Evolutionary conservation across 768 basidiomycete genomes (phyloP).

Genomic region (Podaxis pistillaris): DNA sequence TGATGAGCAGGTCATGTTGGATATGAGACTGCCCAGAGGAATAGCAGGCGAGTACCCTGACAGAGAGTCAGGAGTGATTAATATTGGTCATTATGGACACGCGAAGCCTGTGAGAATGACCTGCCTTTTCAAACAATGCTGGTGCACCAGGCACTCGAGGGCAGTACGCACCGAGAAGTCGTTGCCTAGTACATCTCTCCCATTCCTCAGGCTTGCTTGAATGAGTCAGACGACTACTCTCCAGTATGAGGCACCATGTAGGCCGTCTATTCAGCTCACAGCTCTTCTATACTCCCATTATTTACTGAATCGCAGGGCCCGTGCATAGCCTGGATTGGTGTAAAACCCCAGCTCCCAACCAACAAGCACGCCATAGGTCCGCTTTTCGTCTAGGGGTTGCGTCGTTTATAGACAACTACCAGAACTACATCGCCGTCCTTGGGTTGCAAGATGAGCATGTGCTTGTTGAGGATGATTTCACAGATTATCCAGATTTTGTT

Average conservation of each 20-base stretch:
- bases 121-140: background rate
- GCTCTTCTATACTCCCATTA: slow-evolving; percentile 1
- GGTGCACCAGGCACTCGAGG: background rate
- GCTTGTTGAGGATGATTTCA: slow-evolving; percentile 82
- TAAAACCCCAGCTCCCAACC: slow-evolving; percentile 73
- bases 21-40: too few species aligned
- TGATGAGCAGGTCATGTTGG: too few species aligned
- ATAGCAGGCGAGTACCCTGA: too few species aligned
- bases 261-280: slow-evolving; percentile 28
- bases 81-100: too few species aligned
- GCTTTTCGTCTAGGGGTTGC: slow-evolving; percentile 84
- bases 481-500: slow-evolving; percentile 83
- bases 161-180: background rate
- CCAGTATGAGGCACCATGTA: slow-evolving; percentile 85
- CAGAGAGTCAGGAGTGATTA: too few species aligned
- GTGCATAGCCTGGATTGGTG: slow-evolving; percentile 88
- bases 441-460: slow-evolving; percentile 84
- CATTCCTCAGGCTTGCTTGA: background rate
- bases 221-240: slow-evolving; percentile 75
- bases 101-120: background rate
- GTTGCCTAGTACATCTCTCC: background rate
- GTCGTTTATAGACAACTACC: slow-evolving; percentile 82
- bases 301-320: slow-evolving; percentile 55
- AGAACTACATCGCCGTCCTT: slow-evolving; percentile 77
- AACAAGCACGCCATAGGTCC: slow-evolving; percentile 68